These are phyloP conservation scores for slime mould (Dictyostelium discoideum) DNA, from an alignment of 78 protist species.

Conservation along the genomic window DNA sequence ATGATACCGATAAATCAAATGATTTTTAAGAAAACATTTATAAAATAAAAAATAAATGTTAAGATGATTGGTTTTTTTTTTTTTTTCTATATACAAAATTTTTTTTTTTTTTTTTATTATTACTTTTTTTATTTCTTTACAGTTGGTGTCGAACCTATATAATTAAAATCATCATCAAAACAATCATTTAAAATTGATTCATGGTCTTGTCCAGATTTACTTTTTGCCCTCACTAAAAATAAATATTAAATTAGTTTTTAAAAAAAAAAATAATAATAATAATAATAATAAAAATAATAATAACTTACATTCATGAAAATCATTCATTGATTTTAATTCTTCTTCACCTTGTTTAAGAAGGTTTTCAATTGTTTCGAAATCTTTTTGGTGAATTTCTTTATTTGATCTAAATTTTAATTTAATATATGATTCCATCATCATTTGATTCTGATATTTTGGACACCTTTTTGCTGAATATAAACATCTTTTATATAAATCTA, in stretches of 20 bases:
- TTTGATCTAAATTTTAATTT: conserved; percentile 45
- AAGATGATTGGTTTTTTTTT: not conserved
- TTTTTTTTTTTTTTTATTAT: no score
- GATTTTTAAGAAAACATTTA: not conserved
- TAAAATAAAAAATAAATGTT: not conserved
- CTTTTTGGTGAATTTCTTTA: conserved; percentile 18
- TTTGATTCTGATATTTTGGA: conserved; percentile 43
- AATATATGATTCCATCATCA: conserved; percentile 52
- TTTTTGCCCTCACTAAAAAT: conserved; percentile 13
- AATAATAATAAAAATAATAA: not conserved
- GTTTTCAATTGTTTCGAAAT: conserved; percentile 44
- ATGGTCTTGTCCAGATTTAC: conserved; percentile 30
- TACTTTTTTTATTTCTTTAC: not conserved
- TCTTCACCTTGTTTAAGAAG: conserved; percentile 61
- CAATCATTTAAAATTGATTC: conserved; percentile 10
- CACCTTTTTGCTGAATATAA: conserved; percentile 42
- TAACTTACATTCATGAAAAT: conserved; percentile 38
- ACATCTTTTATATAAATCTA: conserved; percentile 63
- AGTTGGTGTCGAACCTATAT: not conserved
- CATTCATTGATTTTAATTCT: conserved; percentile 69
- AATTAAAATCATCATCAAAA: conserved; percentile 20
- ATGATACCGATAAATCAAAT: not conserved
- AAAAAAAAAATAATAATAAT: not conserved
- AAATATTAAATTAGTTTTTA: not conserved
- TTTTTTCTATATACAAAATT: not conserved